Conservation (phyloP, 768 basidiomycete species). For the Serendipita indica region DNA sequence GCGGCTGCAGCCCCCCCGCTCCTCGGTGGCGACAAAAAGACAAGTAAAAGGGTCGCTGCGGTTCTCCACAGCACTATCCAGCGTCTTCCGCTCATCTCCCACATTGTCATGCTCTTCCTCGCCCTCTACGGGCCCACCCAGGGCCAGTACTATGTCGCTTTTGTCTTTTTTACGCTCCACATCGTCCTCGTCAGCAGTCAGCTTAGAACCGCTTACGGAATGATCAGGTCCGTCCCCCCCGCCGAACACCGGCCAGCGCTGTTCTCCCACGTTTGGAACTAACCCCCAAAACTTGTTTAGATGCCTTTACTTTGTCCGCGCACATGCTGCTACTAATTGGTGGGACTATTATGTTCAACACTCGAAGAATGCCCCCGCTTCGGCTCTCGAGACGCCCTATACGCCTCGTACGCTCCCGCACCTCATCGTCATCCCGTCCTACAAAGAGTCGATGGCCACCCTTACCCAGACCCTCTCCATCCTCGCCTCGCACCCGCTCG, state of each 20-base stretch:
- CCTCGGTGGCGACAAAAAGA: not conserved
- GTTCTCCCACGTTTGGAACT: not conserved
- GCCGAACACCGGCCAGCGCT: too few relatives aligned
- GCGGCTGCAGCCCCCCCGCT: not conserved
- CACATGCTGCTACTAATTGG: not conserved
- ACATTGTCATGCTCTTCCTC: slow-evolving; percentile 9
- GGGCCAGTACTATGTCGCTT: slow-evolving; percentile 5
- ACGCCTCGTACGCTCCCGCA: slow-evolving; percentile 11
- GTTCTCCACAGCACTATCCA: not conserved
- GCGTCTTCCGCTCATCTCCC: slow-evolving; percentile 11
- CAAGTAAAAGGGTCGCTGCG: not conserved
- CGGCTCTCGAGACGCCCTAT: slow-evolving; percentile 2
- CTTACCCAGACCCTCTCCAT: slow-evolving; percentile 18
- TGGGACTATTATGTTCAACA: slow-evolving; percentile 4
- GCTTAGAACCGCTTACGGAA: slow-evolving; percentile 12
- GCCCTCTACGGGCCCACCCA: slow-evolving; percentile 12
- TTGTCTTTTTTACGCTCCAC: slow-evolving; percentile 10
- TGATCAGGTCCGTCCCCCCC: slow-evolving; percentile 12
- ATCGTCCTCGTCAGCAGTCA: slow-evolving; percentile 11
- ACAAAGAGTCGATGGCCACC: slow-evolving; percentile 12
- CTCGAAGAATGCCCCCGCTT: slow-evolving; percentile 3
- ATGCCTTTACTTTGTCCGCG: slow-evolving; percentile 1
- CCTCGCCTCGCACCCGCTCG: slow-evolving; percentile 19
- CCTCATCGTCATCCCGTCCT: slow-evolving; percentile 14
- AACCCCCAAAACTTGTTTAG: slow-evolving; percentile 2